Evolutionary conservation across 2,329 filamentous ascomycete species (phyloP).

Genomic region (Metarhizium robertsii): DNA sequence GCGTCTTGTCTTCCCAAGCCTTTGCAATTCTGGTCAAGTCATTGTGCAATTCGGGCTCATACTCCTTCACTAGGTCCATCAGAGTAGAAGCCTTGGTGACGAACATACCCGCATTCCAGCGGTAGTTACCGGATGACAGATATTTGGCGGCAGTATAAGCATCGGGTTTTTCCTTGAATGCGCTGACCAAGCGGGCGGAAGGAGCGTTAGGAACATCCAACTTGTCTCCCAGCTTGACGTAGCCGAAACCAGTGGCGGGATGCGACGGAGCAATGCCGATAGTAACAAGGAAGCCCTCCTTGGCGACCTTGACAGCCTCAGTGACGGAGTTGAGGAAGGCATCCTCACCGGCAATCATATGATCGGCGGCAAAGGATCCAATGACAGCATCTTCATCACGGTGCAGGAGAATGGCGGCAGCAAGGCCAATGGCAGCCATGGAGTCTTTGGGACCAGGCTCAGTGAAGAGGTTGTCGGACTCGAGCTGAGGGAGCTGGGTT

Average conservation of each 20-base stretch:
- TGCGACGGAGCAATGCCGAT: constrained; percentile 18
- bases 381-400: constrained; percentile 16
- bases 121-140: constrained; percentile 16
- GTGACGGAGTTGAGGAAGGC: constrained; percentile 16
- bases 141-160: constrained; percentile 18
- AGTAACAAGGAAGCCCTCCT: constrained; percentile 16
- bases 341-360: constrained; percentile 18
- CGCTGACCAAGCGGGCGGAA: constrained; percentile 14
- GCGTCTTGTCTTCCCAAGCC: constrained; percentile 15
- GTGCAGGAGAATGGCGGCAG: constrained; percentile 15
- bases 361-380: constrained; percentile 17
- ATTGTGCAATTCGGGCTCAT: constrained; percentile 13
- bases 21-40: constrained; percentile 14
- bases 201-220: constrained; percentile 11
- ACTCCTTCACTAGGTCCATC: constrained; percentile 16
- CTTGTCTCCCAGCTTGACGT: constrained; percentile 16
- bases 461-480: constrained; percentile 14
- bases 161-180: constrained; percentile 19
- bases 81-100: constrained; percentile 17
- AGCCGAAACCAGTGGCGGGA: constrained; percentile 18
- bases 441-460: constrained; percentile 18
- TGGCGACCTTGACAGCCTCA: constrained; percentile 17
- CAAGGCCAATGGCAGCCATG: constrained; percentile 17
- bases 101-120: constrained; percentile 19
- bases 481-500: constrained; percentile 14